phyloP scores from a whole-genome alignment of 2,329 filamentous ascomycete species.

The Sclerotinia nivalis region DNA sequence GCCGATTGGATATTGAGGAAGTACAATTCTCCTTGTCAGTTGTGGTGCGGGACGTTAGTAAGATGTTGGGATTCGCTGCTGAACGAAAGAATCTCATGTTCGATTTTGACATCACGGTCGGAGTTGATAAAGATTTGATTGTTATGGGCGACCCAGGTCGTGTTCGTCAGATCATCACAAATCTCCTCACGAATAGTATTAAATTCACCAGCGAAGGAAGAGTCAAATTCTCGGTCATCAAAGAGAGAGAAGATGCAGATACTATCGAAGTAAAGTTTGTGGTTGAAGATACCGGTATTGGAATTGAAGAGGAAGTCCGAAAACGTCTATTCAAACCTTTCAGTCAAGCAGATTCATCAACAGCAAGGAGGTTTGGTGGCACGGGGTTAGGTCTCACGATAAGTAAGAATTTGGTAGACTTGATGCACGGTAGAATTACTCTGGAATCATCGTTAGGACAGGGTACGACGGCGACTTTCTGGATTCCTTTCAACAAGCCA shows the following conservation, averaged over 20 bases:
- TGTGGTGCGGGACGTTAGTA: conserved; percentile 75
- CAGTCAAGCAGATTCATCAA: conserved; percentile 78
- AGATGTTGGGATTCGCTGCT: conserved; percentile 85
- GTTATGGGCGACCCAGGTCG: conserved; percentile 86
- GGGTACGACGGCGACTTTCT: conserved; percentile 75
- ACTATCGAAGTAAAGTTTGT: conserved; percentile 68
- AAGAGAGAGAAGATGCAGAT: conserved; percentile 64
- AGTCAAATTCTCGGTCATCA: conserved; percentile 65
- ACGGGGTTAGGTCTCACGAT: conserved; percentile 79
- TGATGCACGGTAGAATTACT: conserved; percentile 76
- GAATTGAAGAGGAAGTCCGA: conserved; percentile 75
- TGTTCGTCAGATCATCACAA: conserved; percentile 75
- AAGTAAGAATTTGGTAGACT: conserved; percentile 74
- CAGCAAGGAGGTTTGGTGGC: conserved; percentile 74
- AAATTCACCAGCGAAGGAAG: conserved; percentile 71
- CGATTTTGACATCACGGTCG: conserved; percentile 58
- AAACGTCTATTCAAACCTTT: conserved; percentile 77
- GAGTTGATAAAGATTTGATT: conserved; percentile 64
- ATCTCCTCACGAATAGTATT: conserved; percentile 74
- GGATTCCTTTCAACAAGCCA: conserved; percentile 74
- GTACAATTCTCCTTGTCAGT: conserved; percentile 74
- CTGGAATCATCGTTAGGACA: conserved; percentile 65
- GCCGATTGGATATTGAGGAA: conserved; percentile 74
- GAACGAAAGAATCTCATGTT: conserved; percentile 77
- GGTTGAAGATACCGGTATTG: conserved; percentile 77